Base-by-base conservation (phyloP, 2,329 filamentous ascomycete genomes). In the Ascochyta koolunga region DNA sequence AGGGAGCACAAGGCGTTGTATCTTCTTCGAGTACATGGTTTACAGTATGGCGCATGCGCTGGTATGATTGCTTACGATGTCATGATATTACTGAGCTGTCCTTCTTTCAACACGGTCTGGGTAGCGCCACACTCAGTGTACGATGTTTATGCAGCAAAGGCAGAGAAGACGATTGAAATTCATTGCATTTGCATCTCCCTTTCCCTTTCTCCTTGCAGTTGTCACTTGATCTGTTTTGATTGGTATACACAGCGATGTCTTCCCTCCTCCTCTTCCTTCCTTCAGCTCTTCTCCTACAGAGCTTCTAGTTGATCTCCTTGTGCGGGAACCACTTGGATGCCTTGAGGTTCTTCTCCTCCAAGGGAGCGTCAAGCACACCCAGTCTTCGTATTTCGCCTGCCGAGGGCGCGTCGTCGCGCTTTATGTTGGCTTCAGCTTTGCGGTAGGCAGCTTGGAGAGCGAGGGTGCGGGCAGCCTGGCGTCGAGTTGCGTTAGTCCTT, bases 381-480 rank as follows among this genome's bases (percentile, higher is more conserved):
- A 98, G 76, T 75, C 89, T 92, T 76, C 91, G 84, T 82, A 98
- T 96, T 80, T 95, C 86, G 56, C 90, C 91, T 5, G 90, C 89
- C 60, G 85, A 92, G 56, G 91, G 91, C 54, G 86, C 89, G 70
- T 91, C 87, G 73, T 95, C 90, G 79, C 90, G 86, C 60, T 89
- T 84, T 66, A 89, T 86, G 55, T 89, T 83, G 64, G 89, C 87
- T 66, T 88, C 82, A 51, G 87, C 83, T 55, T 91, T 91, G 75
- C 91, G 87, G 78, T 93, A 96, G 47, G 93, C 93, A 53, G 83
- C 82, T 80, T 97, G 93, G 62, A 98, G 83, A 58, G 87, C 86
- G 73, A 84, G 81, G 57, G 89, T 86, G 80, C 93, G 88, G 49
- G 90, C 86, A 70, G 87, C 88, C 93, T 96, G 68, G 39, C 44